Conservation (phyloP, 805 yeast species). For the Diddensiella santjacobensis region DNA sequence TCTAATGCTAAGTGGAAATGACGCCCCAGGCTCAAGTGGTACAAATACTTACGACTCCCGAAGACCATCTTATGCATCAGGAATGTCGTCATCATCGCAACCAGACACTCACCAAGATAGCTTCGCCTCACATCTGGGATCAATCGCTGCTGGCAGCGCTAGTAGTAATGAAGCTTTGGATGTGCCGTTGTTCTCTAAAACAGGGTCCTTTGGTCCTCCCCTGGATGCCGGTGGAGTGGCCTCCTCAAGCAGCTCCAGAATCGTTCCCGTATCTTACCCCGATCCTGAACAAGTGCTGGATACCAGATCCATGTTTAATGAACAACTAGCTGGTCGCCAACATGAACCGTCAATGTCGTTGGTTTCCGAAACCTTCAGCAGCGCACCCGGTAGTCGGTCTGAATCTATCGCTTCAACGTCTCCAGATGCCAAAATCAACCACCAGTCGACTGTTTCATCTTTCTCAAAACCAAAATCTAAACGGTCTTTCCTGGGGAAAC, state of each 20-base stretch:
- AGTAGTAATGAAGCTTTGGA: neutral
- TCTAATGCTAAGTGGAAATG: neutral
- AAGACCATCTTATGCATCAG: slow-evolving; percentile 16
- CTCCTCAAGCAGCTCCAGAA: neutral
- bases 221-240: neutral
- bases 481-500: slow-evolving; percentile 18
- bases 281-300: slow-evolving; percentile 25
- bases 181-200: neutral
- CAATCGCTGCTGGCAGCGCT: neutral
- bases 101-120: neutral
- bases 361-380: neutral
- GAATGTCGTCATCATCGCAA: slow-evolving; percentile 10
- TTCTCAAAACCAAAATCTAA: slow-evolving; percentile 6
- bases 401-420: slow-evolving; percentile 20
- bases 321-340: slow-evolving; percentile 5
- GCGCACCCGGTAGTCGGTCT: slow-evolving; percentile 13
- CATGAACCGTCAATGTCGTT: neutral
- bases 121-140: neutral
- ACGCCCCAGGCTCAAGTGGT: neutral
- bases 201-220: neutral
- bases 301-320: slow-evolving; percentile 15
- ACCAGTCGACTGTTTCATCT: slow-evolving; percentile 1
- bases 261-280: slow-evolving; percentile 15
- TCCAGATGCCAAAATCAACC: slow-evolving; percentile 6
- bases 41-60: slow-evolving; percentile 6